Evolutionary conservation across 257 asterid species (phyloP), one percentile per base, ranked within the genome.

Genomic region (Solanum arcanum): DNA sequence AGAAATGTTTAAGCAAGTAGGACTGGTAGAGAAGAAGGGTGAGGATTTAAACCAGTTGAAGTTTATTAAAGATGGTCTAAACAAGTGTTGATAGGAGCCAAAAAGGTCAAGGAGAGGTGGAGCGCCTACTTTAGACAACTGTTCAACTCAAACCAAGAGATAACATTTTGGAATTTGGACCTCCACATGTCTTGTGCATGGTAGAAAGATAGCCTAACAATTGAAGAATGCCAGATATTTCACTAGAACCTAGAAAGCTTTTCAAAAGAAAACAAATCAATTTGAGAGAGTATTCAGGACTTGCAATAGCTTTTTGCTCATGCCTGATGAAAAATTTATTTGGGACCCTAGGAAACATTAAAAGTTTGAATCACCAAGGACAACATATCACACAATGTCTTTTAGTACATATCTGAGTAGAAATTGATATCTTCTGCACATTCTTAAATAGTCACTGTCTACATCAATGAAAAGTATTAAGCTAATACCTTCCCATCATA

Each of bases 401-500:
- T 46, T 46, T 27, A 78, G 41, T 78, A 15, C 13, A 62, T 75
- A 25, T 75, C 33, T 12, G n/a, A 6, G 59, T n/a, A 47, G 66
- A 25, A 47, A 56, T 27, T 9, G 15, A 27, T 68, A 47, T 80
- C 42, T 78, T 77, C 5, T 25, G n/a, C 64, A 44, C 23, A 77
- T 44, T 78, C 64, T 78, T 44, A 47, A 80, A 47, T 27, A 16
- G 44, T 29, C 27, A 27, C 29, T 46, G 1, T 29, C 68, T 47
- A 46, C 42, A 80, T 78, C 66, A 78, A 46, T 46, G n/a, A 27
- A 80, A 80, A 47, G 84, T 80, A 80, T 16, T 80, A 42, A 46
- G 27, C 68, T 16, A 46, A 27, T 87, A 87, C 89, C 89, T 87
- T 87, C 35, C 89, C 89, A 68, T 87, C 89, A 70, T 83, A 87